Base-by-base conservation (phyloP, 2,329 filamentous ascomycete species). In the Paraphoma chrysanthemicola region DNA sequence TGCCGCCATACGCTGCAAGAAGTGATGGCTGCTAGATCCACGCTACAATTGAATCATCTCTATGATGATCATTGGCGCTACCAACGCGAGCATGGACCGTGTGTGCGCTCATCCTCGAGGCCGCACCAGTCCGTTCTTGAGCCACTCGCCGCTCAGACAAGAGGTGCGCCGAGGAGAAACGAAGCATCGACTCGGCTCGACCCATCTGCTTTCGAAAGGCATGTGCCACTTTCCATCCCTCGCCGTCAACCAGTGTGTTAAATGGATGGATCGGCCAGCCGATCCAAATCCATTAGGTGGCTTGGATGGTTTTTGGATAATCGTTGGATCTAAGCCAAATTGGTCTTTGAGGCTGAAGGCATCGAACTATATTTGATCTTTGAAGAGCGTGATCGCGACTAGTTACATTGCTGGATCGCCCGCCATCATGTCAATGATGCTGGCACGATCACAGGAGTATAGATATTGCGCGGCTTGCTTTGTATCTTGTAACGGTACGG, bases 191-290 rank as follows among this genome's bases (percentile, higher is more conserved):
- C 47, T 39, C 36, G 36, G 8, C 47, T 10, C 39, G 47, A 49
- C 33, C 47, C 47, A 36, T 28, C 42, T 18, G 42, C 42, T 44
- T 44, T 44, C 14, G 14, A 44, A 44, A 18, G 23, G 31, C 33
- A 7, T 53, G 44, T 57, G 29, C 51, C 44, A 17, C 46, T 38
- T 51, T 54, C 55, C 18, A 8, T 52, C 16, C 51, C 50, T 57
- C 28, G 18, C 10, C 49, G 41, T 29, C 44, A 50, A 18, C 49
- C 54, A 49, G 8, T 51, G 28, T 12, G 41, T 50, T 0, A 57
- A n/a, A n/a, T n/a, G n/a, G n/a, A n/a, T n/a, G n/a, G n/a, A n/a
- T n/a, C n/a, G n/a, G n/a, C n/a, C n/a, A n/a, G n/a, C n/a, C n/a
- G n/a, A n/a, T n/a, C n/a, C n/a, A n/a, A n/a, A n/a, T n/a, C n/a